Evolutionary conservation across 257 asterid genomes (phyloP).

Genomic region (Linderniella brevidens): DNA sequence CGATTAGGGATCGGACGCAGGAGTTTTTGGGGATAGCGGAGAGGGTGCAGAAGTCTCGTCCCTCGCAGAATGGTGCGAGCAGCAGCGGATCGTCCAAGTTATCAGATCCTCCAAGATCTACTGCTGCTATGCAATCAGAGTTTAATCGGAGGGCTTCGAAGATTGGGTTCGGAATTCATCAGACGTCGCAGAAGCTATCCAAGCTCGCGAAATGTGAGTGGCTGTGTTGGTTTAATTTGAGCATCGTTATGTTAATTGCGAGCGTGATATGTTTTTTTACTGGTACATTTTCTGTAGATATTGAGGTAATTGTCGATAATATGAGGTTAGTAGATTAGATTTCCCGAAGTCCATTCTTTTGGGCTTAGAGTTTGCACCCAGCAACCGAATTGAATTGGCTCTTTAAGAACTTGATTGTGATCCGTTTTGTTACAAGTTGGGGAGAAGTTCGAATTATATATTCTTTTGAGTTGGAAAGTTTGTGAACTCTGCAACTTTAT

Average conservation of each 20-base stretch:
- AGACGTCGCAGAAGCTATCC: slow-evolving; percentile 82
- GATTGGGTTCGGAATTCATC: slow-evolving; percentile 78
- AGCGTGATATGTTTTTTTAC: slow-evolving; percentile 5
- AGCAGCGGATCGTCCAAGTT: slow-evolving; percentile 35
- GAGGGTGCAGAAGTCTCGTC: slow-evolving; percentile 36
- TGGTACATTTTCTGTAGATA: neutral
- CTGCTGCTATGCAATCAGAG: slow-evolving; percentile 72
- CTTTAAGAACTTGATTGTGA: too few species aligned
- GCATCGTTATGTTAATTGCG: neutral
- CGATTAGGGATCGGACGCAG: slow-evolving; percentile 81
- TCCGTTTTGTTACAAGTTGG: too few species aligned
- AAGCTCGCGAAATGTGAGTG: slow-evolving; percentile 78
- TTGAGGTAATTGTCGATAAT: neutral
- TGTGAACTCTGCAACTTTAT: too few species aligned
- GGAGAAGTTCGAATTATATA: too few species aligned
- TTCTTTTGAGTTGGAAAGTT: too few species aligned
- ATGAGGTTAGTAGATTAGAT: too few species aligned
- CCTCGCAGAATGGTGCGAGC: slow-evolving; percentile 45
- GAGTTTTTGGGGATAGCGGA: slow-evolving; percentile 63
- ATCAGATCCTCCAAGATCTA: slow-evolving; percentile 36
- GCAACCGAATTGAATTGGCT: too few species aligned
- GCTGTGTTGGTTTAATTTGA: neutral
- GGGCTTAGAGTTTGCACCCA: too few species aligned
- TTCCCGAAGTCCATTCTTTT: too few species aligned
- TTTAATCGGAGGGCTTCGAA: slow-evolving; percentile 75